phyloP scores from a whole-genome alignment of 495 filamentous ascomycete species.

The Geoglossum glabrum region DNA sequence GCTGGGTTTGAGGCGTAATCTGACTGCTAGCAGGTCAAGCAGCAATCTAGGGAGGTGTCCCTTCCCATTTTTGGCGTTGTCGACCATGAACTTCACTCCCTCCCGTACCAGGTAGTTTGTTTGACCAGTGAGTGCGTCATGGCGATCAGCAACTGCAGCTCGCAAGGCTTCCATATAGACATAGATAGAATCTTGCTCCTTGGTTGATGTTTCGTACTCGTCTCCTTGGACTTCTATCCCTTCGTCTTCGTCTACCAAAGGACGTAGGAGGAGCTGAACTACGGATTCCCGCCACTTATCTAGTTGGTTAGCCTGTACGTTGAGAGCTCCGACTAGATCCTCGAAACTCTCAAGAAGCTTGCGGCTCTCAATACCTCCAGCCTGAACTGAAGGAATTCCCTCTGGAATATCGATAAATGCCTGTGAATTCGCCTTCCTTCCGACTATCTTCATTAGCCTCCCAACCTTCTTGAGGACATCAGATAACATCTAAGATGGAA shows the following conservation, averaged over 20 bases:
- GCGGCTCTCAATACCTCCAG: slow-evolving; percentile 41
- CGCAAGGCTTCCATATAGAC: slow-evolving; percentile 63
- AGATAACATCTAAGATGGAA: background rate
- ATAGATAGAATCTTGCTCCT: slow-evolving; percentile 67
- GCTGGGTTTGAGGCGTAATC: slow-evolving; percentile 35
- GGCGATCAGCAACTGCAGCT: slow-evolving; percentile 55
- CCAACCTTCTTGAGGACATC: slow-evolving; percentile 19
- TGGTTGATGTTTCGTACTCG: slow-evolving; percentile 74
- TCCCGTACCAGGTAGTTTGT: slow-evolving; percentile 60
- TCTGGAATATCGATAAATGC: slow-evolving; percentile 44
- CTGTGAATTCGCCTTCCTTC: slow-evolving; percentile 23
- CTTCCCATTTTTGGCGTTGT: slow-evolving; percentile 36
- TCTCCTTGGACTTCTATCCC: slow-evolving; percentile 58
- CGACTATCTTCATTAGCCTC: slow-evolving; percentile 31
- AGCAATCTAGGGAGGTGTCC: slow-evolving; percentile 55
- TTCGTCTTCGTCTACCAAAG: slow-evolving; percentile 67
- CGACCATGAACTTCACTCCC: slow-evolving; percentile 39
- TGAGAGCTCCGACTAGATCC: slow-evolving; percentile 32
- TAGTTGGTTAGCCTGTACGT: slow-evolving; percentile 46
- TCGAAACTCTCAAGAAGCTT: slow-evolving; percentile 35
- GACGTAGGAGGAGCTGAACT: slow-evolving; percentile 43
- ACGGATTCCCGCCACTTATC: slow-evolving; percentile 53
- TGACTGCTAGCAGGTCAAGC: slow-evolving; percentile 35
- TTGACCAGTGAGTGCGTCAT: slow-evolving; percentile 53
- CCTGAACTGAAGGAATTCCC: slow-evolving; percentile 27